Evolutionary conservation across 768 basidiomycete genomes (phyloP).

Genomic region (Lactarius hengduanensis): DNA sequence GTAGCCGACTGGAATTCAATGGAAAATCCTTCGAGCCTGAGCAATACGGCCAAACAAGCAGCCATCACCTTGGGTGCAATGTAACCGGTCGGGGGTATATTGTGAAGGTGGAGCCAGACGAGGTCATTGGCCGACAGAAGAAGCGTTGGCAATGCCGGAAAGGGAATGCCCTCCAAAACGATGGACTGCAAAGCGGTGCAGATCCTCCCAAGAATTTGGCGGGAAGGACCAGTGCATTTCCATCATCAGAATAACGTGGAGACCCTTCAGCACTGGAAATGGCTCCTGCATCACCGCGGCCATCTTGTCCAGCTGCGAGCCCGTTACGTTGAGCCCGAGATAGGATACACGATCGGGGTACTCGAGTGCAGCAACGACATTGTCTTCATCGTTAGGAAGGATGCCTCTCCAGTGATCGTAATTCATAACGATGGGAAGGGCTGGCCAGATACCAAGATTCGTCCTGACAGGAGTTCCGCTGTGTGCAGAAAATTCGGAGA

Average conservation of each 20-base stretch:
- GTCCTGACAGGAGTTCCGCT: background rate
- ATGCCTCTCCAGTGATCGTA: no score
- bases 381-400: background rate
- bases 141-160: background rate
- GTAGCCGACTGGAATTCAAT: background rate
- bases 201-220: background rate
- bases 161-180: background rate
- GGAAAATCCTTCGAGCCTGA: background rate
- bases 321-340: background rate
- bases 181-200: background rate
- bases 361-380: background rate
- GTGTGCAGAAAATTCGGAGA: background rate
- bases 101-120: rapidly evolving
- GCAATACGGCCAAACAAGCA: background rate
- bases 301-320: background rate
- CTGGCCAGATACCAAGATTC: background rate
- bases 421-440: background rate
- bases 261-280: background rate
- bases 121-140: background rate
- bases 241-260: background rate
- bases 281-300: background rate
- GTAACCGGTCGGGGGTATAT: background rate
- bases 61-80: background rate
- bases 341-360: background rate
- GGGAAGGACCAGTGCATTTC: background rate